Evolutionary conservation across 2,329 filamentous ascomycete genomes (phyloP), one percentile per base, ranked within the genome.

Genomic region (Thielaviopsis populi): DNA sequence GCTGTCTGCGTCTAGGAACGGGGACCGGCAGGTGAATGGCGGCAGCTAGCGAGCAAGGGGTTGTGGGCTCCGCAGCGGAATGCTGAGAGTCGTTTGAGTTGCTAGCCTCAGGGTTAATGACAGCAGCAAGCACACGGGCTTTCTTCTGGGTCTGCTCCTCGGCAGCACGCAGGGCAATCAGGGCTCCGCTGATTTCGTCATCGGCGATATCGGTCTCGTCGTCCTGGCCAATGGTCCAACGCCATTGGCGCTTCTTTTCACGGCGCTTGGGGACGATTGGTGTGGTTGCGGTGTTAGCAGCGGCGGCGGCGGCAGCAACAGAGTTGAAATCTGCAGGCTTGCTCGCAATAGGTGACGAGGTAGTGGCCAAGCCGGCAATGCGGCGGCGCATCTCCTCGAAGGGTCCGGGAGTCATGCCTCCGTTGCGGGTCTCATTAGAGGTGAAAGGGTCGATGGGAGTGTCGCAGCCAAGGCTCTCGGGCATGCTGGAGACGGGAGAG

Each of bases 181-280:
- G 71, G 1, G 77, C 76, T 0, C 75, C 77, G 42, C 75, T 75
- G 3, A 77, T 70, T 40, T 75, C 73, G 63, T 75, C 74, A 59
- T 77, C 74, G 13, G 61, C 41, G 27, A 65, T 17, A 15, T 65
- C 64, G 15, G 37, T 61, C 24, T 66, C 65, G 1, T 76, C 77
- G 0, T 81, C 80, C 65, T 78, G 77, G 2, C 79, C 81, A 54
- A 86, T 84, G 1, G 83, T 86, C 83, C 83, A 86, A 42, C 83
- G 80, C 83, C 83, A 86, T 53, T 79, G 79, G 13, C 83, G 75
- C 72, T 81, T 84, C 77, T 83, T 85, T 68, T 85, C 83, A 69
- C 75, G 76, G 40, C 74, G 73, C 70, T 78, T 82, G 13, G 53
- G 24, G 30, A 37, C 53, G 15, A 56, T 56, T 27, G 59, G 24